Conservation (phyloP, 73 alveolate genomes). For the Loxodes magnus region DNA sequence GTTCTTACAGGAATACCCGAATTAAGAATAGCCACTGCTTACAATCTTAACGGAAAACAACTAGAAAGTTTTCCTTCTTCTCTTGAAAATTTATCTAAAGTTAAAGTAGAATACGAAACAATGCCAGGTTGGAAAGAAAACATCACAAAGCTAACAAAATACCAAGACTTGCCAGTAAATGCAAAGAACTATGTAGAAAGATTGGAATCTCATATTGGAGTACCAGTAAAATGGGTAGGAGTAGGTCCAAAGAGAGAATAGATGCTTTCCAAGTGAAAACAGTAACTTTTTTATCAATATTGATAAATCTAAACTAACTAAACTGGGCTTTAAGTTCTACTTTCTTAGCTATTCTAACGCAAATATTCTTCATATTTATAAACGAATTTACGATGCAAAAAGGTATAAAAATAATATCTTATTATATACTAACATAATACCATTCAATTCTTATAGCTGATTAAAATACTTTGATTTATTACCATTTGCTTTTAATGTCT, state of each 20-base stretch:
- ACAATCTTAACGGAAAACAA: slow-evolving; percentile 39
- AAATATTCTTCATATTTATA: too few relatives aligned
- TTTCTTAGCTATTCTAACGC: too few relatives aligned
- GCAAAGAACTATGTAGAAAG: slow-evolving; percentile 66
- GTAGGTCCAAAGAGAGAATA: slow-evolving; percentile 76
- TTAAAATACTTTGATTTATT: too few relatives aligned
- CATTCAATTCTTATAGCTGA: too few relatives aligned
- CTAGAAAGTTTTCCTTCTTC: slow-evolving; percentile 63
- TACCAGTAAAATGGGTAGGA: slow-evolving; percentile 87
- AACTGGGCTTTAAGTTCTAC: too few relatives aligned
- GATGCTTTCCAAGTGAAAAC: slow-evolving; percentile 38
- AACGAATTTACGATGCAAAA: too few relatives aligned
- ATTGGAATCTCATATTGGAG: slow-evolving; percentile 53
- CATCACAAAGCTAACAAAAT: slow-evolving; percentile 47
- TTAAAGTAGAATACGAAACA: slow-evolving; percentile 50
- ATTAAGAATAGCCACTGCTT: slow-evolving; percentile 52
- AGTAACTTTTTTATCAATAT: too few relatives aligned
- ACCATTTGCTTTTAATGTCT: too few relatives aligned
- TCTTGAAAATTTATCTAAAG: slow-evolving; percentile 51
- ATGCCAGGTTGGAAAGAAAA: slow-evolving; percentile 47
- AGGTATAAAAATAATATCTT: too few relatives aligned
- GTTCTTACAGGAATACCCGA: slow-evolving; percentile 71
- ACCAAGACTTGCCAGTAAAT: slow-evolving; percentile 66
- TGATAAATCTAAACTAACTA: too few relatives aligned
- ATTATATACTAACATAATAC: too few relatives aligned